These are phyloP conservation scores for Fusarium dimerum DNA, from an alignment of 2,329 filamentous ascomycete genomes.

Conservation along the genomic window DNA sequence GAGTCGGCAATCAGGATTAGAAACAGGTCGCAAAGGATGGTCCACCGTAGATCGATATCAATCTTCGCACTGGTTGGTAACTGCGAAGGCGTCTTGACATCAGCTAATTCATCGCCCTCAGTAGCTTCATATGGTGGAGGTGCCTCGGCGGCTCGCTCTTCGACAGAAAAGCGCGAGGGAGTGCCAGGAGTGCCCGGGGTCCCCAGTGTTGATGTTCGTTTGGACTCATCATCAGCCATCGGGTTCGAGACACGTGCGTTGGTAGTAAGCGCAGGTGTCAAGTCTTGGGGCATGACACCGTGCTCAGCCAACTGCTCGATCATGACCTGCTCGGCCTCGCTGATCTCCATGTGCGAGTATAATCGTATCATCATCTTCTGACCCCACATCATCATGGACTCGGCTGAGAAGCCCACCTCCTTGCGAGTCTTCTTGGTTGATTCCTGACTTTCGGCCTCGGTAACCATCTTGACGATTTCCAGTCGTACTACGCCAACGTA, in stretches of 20 bases:
- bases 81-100: conserved; percentile 80
- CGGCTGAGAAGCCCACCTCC: conserved; percentile 65
- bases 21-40: conserved; percentile 93
- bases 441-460: conserved; percentile 64
- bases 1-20: conserved; percentile 96
- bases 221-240: conserved; percentile 57
- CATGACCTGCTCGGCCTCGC: conserved; percentile 90
- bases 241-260: conserved; percentile 94
- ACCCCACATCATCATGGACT: conserved; percentile 90
- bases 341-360: conserved; percentile 97
- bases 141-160: conserved; percentile 51
- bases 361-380: conserved; percentile 97
- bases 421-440: conserved; percentile 71
- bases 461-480: conserved; percentile 75
- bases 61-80: conserved; percentile 80
- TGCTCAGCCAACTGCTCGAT: conserved; percentile 95
- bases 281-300: conserved; percentile 80
- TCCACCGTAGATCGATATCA: conserved; percentile 96
- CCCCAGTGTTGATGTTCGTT: conserved; percentile 17
- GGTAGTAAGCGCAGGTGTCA: conserved; percentile 84
- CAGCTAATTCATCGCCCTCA: conserved; percentile 70
- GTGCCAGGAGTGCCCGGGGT: conserved; percentile 19
- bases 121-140: conserved; percentile 65
- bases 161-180: conserved; percentile 25
- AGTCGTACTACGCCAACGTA: conserved; percentile 90